Base-by-base conservation (phyloP, 345 rosid species). In the Viola odorata region DNA sequence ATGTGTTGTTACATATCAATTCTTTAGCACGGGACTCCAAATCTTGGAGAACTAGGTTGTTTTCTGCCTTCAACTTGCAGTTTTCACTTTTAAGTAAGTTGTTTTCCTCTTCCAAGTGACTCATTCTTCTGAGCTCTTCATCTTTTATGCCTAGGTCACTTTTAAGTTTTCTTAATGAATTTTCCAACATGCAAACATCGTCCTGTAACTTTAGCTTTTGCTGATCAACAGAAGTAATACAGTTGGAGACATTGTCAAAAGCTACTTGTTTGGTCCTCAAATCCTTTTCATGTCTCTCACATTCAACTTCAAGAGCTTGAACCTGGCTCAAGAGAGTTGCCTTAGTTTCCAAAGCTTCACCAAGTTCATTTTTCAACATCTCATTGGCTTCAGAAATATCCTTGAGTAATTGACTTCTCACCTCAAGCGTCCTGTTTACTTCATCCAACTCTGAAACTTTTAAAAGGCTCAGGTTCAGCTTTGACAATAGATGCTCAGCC, bases 1-100 rank as follows among this genome's bases (percentile, higher is more conserved):
- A 74, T 42, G 40, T 56, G 77, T 82, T 87, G 64, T 83, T 85
- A 67, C 78, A 75, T 57, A 75, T 63, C 65, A 92, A 58, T 55
- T 79, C 85, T 64, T 81, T 74, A 52, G 77, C 75, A 58, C 53
- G 73, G 50, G 61, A 57, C 61, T 75, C 85, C 72, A 84, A 61
- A 70, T 84, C 82, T 67, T 62, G 78, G 23, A 80, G 78, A 58
- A 82, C 70, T 52, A 52, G 44, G 55, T 50, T 64, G 45, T 70
- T 81, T 69, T 81, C 79, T 9, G 48, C 38, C 68, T 64, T 68
- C 61, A 79, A 69, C 68, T 77, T 60, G n/a, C 45, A 55, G n/a
- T 72, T 50, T 66, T 79, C 78, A 60, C 56, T 59, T 71, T 70
- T 68, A 44, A 79, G 73, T 2, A 44, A 56, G 45, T 72, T 45